Evolutionary conservation across 176 grass and related monocot species (phyloP).

Genomic region (Avena sativa): DNA sequence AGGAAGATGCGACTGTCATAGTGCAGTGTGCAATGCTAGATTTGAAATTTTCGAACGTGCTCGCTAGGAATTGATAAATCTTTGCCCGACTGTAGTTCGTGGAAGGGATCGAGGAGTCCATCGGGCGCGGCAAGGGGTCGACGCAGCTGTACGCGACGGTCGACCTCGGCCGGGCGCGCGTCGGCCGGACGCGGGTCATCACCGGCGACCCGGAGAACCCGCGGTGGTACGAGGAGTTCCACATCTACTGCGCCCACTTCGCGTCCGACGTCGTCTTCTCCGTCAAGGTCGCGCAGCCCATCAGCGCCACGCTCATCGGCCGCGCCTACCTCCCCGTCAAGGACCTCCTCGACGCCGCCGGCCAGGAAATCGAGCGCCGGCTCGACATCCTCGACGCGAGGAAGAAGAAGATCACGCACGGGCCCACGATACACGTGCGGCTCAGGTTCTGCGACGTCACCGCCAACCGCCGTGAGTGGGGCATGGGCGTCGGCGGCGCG

Average conservation of each 20-base stretch:
- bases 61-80: neutral
- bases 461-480: constrained; percentile 66
- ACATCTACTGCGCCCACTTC: constrained; percentile 96
- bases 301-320: constrained; percentile 85
- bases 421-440: constrained; percentile 69
- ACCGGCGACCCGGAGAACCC: constrained; percentile 74
- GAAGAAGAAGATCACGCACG: constrained; percentile 49
- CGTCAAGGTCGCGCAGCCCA: constrained; percentile 71
- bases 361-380: constrained; percentile 52
- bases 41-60: neutral
- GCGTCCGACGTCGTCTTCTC: constrained; percentile 78
- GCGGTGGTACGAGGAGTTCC: constrained; percentile 92
- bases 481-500: constrained; percentile 48
- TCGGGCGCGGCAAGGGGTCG: constrained; percentile 74
- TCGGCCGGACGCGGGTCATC: constrained; percentile 83
- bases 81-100: constrained; percentile 53
- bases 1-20: neutral
- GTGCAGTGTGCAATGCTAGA: neutral
- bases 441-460: constrained; percentile 64
- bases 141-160: constrained; percentile 86
- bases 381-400: constrained; percentile 60
- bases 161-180: constrained; percentile 78
- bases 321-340: constrained; percentile 76
- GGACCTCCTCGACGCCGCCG: constrained; percentile 59
- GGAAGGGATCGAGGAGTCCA: constrained; percentile 74